These are phyloP conservation scores for Ceratocystis cubensis DNA, from an alignment of 2,329 filamentous ascomycete species.

Conservation along the genomic window DNA sequence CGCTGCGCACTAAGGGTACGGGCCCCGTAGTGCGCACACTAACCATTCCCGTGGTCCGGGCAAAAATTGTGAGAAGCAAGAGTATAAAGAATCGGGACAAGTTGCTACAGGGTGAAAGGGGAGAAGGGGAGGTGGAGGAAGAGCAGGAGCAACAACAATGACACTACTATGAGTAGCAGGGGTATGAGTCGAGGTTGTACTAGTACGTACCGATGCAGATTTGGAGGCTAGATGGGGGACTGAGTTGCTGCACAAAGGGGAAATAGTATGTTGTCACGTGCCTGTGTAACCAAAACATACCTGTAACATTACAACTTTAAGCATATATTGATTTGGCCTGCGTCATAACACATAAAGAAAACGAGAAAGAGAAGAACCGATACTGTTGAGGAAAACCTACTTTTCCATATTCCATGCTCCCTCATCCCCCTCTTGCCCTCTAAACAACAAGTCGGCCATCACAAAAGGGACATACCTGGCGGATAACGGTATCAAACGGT, in stretches of 20 bases:
- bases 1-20: not conserved
- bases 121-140: not conserved
- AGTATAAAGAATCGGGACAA: not conserved
- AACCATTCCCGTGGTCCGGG: conserved; percentile 12
- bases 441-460: not conserved
- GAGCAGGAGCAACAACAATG: too few species aligned
- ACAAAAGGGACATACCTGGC: not conserved
- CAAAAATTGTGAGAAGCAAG: not conserved
- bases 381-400: not conserved
- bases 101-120: not conserved
- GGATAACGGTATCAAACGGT: conserved; percentile 19
- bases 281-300: not conserved
- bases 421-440: not conserved
- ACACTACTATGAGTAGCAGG: too few species aligned
- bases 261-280: not conserved
- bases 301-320: conserved; percentile 8
- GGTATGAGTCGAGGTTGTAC: too few species aligned
- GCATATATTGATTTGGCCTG: not conserved
- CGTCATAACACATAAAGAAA: not conserved
- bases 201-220: too few species aligned
- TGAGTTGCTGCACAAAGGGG: not conserved
- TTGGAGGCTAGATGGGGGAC: too few species aligned
- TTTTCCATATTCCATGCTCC: too few species aligned
- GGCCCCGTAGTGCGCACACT: not conserved
- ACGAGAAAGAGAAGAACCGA: not conserved